Evolutionary conservation across 1,139 yeast genomes (phyloP), one percentile per base, ranked within the genome.

Genomic region (Pichia sp.): DNA sequence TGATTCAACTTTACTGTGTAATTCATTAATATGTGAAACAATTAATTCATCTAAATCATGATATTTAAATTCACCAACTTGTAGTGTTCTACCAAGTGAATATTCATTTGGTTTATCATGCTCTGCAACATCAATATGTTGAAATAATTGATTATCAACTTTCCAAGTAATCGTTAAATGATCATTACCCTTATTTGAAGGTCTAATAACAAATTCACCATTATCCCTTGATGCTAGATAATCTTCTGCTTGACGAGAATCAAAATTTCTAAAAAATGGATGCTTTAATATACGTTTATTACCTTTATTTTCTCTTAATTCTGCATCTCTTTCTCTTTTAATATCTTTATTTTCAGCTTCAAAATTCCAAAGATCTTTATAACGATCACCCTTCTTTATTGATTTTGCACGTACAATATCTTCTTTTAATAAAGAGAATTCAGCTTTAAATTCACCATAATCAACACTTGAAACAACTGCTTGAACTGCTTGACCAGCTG

Each of bases 111-210:
- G 77, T 55, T 77, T 78, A 43, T 74, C 78, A 40, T 74, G 70
- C 62, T 91, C 98, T 50, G 80, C 72, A 37, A 91, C 84, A 53
- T 88, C 89, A 49, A 93, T 69, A 61, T 91, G 97, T 61, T 93
- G 98, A 65, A 83, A 93, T 50, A 91, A 68, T 58, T 81, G 84
- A 56, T 85, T 91, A 46, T 87, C 91, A 30, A 93, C 89, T 60
- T 91, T 91, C 97, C 98, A 91, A 0, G 99, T 91, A 31, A 89
- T 83, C 2, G 96, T 89, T 53, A 91, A 72, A 61, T 79, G 96
- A 50, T 86, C 84, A 33, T 77, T 72, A 27, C 98, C 98, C 48
- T 81, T 79, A 7, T 95, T 86, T 1, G 96, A 88, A 10, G 97
- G 98, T 53, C 99, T 77, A 44, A 91, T 86, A 25, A 93, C 95